Conservation (phyloP, 2,329 filamentous ascomycete species). For the Apiospora rasikravindrae region DNA sequence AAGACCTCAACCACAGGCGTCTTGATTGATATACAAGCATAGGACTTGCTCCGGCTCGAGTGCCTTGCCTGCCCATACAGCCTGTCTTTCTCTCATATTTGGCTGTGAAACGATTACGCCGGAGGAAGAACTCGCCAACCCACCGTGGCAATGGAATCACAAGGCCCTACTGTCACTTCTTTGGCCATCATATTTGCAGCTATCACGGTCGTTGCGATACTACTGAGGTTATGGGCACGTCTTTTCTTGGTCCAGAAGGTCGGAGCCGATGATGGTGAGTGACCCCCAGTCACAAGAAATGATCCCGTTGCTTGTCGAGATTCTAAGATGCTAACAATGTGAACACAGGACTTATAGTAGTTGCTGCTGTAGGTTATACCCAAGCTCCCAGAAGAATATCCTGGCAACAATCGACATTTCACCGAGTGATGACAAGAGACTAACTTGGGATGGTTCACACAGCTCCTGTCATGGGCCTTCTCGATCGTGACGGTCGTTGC, state of each 20-base stretch:
- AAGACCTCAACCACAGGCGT: neutral
- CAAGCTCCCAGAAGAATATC: neutral
- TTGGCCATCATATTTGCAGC: slow-evolving; percentile 44
- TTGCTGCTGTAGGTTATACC: slow-evolving; percentile 19
- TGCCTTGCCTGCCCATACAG: neutral
- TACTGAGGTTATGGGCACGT: slow-evolving; percentile 45
- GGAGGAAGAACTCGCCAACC: neutral
- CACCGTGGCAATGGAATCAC: slow-evolving; percentile 31
- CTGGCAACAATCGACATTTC: neutral
- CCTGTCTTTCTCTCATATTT: slow-evolving; percentile 24
- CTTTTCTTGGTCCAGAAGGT: slow-evolving; percentile 42
- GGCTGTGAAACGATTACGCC: neutral
- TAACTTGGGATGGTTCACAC: neutral
- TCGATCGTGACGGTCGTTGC: slow-evolving; percentile 20
- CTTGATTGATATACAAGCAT: neutral
- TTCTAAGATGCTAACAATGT: neutral
- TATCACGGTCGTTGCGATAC: slow-evolving; percentile 43
- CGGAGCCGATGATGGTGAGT: slow-evolving; percentile 38
- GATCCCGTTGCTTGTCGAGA: neutral
- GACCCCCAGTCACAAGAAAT: neutral
- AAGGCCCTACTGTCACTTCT: slow-evolving; percentile 40
- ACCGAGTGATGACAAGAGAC: neutral
- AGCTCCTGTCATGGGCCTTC: slow-evolving; percentile 25
- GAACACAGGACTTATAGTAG: slow-evolving; percentile 19
- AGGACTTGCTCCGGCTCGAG: neutral